Evolutionary conservation across 2,329 filamentous ascomycete genomes (phyloP).

Genomic region (Salinomyces thailandicus): DNA sequence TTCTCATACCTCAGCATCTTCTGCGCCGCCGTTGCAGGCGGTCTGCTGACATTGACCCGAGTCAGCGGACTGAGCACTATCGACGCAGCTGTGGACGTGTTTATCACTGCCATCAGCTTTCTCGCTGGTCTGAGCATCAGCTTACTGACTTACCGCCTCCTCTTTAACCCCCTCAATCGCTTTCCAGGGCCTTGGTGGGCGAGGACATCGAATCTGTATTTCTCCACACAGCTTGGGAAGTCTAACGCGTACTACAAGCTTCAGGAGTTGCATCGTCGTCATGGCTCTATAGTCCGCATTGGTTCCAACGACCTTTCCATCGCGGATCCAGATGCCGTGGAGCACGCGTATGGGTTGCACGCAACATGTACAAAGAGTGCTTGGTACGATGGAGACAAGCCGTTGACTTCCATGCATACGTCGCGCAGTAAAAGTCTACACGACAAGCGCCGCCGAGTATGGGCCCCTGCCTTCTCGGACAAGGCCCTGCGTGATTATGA

Average conservation of each 20-base stretch:
- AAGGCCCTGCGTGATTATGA: slow-evolving; percentile 33
- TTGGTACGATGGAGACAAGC: slow-evolving; percentile 31
- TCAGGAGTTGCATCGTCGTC: slow-evolving; percentile 22
- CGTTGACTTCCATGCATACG: slow-evolving; percentile 28
- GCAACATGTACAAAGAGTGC: slow-evolving; percentile 31
- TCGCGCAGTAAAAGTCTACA: slow-evolving; percentile 27
- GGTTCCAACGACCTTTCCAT: slow-evolving; percentile 30
- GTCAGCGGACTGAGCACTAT: too few relatives aligned
- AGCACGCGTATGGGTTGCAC: slow-evolving; percentile 28
- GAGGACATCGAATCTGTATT: slow-evolving; percentile 25
- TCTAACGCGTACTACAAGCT: slow-evolving; percentile 21
- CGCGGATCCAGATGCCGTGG: slow-evolving; percentile 25
- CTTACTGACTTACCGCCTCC: slow-evolving; percentile 27
- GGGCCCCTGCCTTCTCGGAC: slow-evolving; percentile 32
- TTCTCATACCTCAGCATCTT: too few relatives aligned
- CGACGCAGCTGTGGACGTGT: too few relatives aligned
- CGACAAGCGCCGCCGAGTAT: slow-evolving; percentile 29
- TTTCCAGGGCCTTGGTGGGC: slow-evolving; percentile 26
- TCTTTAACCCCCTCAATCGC: slow-evolving; percentile 25
- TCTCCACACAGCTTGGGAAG: slow-evolving; percentile 15
- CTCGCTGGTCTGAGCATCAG: slow-evolving; percentile 12
- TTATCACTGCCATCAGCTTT: neutral
- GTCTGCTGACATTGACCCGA: too few relatives aligned
- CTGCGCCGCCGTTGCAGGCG: too few relatives aligned
- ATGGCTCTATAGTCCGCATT: slow-evolving; percentile 26